Evolutionary conservation across 1,139 yeast genomes (phyloP), one percentile per base, ranked within the genome.

Genomic region (Blastobotrys raffinosifermentans): DNA sequence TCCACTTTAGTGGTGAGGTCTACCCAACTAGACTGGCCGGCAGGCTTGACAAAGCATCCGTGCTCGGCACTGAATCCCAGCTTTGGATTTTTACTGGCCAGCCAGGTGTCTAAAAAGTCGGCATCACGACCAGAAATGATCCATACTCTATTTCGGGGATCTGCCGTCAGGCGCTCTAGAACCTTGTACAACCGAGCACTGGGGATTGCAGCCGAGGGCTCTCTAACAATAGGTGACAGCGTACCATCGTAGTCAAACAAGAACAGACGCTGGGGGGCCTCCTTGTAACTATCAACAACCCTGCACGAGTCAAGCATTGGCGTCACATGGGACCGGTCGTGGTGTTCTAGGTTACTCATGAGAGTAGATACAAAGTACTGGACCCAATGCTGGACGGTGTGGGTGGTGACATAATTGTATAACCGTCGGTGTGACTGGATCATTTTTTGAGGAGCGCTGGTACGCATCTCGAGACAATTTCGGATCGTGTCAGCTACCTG

Each of bases 191-290:
- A 67, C 48, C 82, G 72, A 7, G 80, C 77, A 1, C 94, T 78
- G 2, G 99, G 99, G 34, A 91, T 83, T 1, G 98, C 98, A 0
- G 98, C 96, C n/a, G 93, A 87, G 1, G 99, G 99, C 51, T 91
- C 97, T 29, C 78, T 74, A 3, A 91, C 97, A 56, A 91, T 91
- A 6, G 97, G 97, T 0, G 97, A 85, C 50, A 91, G 70, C 0
- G 99, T 91, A 19, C 99, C 99, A 59, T 91, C 99, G 57, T 91
- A 91, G 62, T 91, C 99, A 64, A 93, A 89, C 50, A 91, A 63
- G 52, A 91, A 87, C 44, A 91, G 64, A 44, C 98, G 73, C 53
- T 83, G 72, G 19, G 73, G 47, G 1, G 96, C 76, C 14, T 62
- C 52, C 32, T 71, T 60, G 60, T 85, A 91, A 34, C 45, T 40